Evolutionary conservation across 78 protist genomes (phyloP).

Genomic region (Creolimax fragrantissima): DNA sequence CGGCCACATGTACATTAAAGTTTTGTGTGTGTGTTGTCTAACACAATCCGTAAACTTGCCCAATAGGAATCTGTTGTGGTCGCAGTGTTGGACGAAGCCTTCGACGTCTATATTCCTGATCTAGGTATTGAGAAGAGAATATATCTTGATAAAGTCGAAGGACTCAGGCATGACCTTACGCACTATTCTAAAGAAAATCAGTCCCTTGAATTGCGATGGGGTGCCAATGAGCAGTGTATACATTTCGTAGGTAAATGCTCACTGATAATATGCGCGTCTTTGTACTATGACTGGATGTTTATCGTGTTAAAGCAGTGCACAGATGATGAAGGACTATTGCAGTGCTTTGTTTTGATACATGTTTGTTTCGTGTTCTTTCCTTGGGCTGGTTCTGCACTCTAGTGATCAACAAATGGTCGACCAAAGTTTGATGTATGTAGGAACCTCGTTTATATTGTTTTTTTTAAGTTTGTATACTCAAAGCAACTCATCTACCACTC

Average conservation of each 20-base stretch:
- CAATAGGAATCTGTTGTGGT: not conserved
- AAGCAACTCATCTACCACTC: too few relatives aligned
- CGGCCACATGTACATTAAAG: not conserved
- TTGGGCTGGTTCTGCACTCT: not conserved
- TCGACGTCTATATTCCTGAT: not conserved
- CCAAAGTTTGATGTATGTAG: not conserved
- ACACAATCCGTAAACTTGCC: too few relatives aligned
- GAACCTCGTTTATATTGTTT: too few relatives aligned
- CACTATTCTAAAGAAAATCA: not conserved
- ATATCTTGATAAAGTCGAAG: not conserved
- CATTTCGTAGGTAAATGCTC: not conserved
- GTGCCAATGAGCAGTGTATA: not conserved
- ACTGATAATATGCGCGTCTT: not conserved
- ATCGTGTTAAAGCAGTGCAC: not conserved
- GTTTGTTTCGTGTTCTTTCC: not conserved
- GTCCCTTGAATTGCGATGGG: not conserved
- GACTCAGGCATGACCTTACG: not conserved
- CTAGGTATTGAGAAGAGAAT: not conserved
- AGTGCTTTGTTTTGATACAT: not conserved
- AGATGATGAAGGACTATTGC: not conserved
- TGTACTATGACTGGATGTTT: too few relatives aligned
- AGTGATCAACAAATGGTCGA: not conserved
- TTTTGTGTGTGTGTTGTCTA: too few relatives aligned
- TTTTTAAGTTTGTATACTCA: too few relatives aligned
- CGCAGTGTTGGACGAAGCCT: not conserved